Base-by-base conservation (phyloP, 345 rosid genomes). In the Limnanthes douglasii region DNA sequence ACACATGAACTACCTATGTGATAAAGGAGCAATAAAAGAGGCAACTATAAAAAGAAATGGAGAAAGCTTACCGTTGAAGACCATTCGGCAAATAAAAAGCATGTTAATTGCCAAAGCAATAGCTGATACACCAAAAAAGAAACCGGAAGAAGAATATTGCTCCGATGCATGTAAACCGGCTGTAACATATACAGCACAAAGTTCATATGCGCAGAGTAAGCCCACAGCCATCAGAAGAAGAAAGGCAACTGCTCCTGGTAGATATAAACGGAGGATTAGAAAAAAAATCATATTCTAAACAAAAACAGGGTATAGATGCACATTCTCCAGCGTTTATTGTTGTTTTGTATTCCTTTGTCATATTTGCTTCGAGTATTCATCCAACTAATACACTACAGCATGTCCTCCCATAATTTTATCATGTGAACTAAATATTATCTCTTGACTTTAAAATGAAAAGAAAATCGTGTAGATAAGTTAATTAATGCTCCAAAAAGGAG, bases 121-220 rank as follows among this genome's bases (percentile, higher is more conserved):
- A 37, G 99, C 99, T 8, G 99, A 85, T 34, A 92, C 93, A 43
- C 99, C 99, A 41, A 92, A 92, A 62, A 92, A 85, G 75, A 92
- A 85, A 46, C 99, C 99, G 37, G 96, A 92, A 25, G 94, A 86
- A 37, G 99, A 92, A 68, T 85, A 90, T 23, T 68, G 75, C 65
- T 75, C 78, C 11, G 99, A 81, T 41, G 96, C 94, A 58, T 62
- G 65, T 9, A 65, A 67, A 46, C 96, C 78, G 50, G 93, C 85
- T 16, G 93, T 85, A 33, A 92, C 93, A 64, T 92, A 90, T 33
- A 90, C 94, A 54, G 96, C 98, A 61, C 93, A 84, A 23, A 90
- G 79, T 58, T 90, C 98, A 57, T 90, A 90, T 23, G 93, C 94
- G 48, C 98, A 90, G 27, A 90, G 94, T 34, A 90, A 60, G 28